phyloP scores from a whole-genome alignment of 2,329 filamentous ascomycete species.

The Alternaria sp. region DNA sequence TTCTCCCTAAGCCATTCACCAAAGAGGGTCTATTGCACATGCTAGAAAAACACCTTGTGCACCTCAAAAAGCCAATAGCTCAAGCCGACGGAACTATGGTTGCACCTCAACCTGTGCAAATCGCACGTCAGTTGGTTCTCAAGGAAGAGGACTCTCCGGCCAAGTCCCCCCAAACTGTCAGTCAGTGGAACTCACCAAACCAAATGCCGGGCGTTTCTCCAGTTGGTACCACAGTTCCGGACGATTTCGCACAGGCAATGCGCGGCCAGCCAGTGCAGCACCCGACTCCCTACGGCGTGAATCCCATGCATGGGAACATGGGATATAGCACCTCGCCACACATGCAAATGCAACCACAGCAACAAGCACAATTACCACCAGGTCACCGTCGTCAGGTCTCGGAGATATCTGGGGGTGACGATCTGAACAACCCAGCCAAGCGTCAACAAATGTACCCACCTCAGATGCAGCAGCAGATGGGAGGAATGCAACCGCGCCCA shows the following conservation, averaged over 20 bases:
- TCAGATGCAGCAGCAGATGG: conserved; percentile 55
- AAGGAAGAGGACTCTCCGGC: conserved; percentile 71
- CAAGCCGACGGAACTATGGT: conserved; percentile 57
- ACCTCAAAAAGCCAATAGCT: conserved; percentile 72
- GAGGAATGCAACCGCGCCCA: conserved; percentile 60
- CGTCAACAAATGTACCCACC: conserved; percentile 65
- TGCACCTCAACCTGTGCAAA: conserved; percentile 59
- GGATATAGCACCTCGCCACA: conserved; percentile 52
- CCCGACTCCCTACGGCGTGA: conserved; percentile 50
- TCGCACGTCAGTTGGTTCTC: conserved; percentile 62
- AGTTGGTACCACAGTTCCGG: conserved; percentile 57
- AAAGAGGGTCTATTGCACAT: conserved; percentile 79
- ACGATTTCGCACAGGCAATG: conserved; percentile 57
- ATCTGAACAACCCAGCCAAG: conserved; percentile 62
- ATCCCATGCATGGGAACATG: conserved; percentile 45
- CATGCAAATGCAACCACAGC: conserved; percentile 49
- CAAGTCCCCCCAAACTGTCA: conserved; percentile 67
- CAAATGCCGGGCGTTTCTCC: conserved; percentile 67
- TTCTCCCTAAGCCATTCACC: conserved; percentile 96
- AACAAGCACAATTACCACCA: conserved; percentile 27
- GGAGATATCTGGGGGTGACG: conserved; percentile 65
- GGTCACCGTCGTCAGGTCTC: conserved; percentile 66
- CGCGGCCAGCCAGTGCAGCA: conserved; percentile 47
- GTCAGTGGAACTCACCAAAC: conserved; percentile 70
- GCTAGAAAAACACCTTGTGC: conserved; percentile 86